A percentile compares a stretch with the other conserved stretches of the same genome.
Evolutionary conservation across 306 rosid genomes (phyloP).

Genomic region (Sicyos baderoa): DNA sequence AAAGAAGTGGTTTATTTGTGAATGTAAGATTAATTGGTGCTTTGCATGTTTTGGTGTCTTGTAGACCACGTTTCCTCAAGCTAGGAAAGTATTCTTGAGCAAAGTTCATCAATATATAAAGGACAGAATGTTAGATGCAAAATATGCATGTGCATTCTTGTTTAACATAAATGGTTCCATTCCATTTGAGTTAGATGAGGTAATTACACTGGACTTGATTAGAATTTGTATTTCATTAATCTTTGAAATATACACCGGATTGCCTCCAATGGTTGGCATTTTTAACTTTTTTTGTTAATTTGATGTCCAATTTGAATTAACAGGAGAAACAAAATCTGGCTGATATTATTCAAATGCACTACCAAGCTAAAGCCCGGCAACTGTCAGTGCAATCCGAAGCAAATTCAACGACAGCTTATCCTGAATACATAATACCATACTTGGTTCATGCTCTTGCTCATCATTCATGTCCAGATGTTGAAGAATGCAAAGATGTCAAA

Average conservation of each 20-base stretch:
- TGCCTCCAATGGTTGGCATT: slow-evolving; percentile 11
- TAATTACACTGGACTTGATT: slow-evolving; percentile 26
- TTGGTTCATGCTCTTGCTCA: slow-evolving; percentile 84
- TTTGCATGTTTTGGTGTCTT: slow-evolving; percentile 33
- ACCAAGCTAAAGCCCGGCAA: slow-evolving; percentile 70
- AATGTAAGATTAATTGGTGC: slow-evolving; percentile 20
- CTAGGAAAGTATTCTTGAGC: slow-evolving; percentile 56
- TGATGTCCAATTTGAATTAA: slow-evolving; percentile 30
- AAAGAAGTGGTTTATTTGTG: neutral
- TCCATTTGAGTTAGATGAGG: slow-evolving; percentile 69
- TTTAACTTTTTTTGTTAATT: slow-evolving; percentile 18
- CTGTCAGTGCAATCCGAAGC: slow-evolving; percentile 54
- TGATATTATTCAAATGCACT: slow-evolving; percentile 85
- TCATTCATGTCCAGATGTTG: slow-evolving; percentile 74
- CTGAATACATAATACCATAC: slow-evolving; percentile 76
- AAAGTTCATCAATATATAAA: slow-evolving; percentile 83
- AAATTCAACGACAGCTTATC: slow-evolving; percentile 54
- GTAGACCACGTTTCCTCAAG: slow-evolving; percentile 72
- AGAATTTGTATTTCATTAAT: slow-evolving; percentile 17
- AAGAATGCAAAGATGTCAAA: slow-evolving; percentile 76
- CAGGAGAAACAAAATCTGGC: slow-evolving; percentile 73
- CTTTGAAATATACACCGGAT: neutral
- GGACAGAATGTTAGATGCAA: slow-evolving; percentile 83
- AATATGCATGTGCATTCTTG: slow-evolving; percentile 79
- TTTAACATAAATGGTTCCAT: slow-evolving; percentile 47